These are phyloP conservation scores for Oidium heveae DNA, from an alignment of 2,329 filamentous ascomycete genomes.

Conservation along the genomic window DNA sequence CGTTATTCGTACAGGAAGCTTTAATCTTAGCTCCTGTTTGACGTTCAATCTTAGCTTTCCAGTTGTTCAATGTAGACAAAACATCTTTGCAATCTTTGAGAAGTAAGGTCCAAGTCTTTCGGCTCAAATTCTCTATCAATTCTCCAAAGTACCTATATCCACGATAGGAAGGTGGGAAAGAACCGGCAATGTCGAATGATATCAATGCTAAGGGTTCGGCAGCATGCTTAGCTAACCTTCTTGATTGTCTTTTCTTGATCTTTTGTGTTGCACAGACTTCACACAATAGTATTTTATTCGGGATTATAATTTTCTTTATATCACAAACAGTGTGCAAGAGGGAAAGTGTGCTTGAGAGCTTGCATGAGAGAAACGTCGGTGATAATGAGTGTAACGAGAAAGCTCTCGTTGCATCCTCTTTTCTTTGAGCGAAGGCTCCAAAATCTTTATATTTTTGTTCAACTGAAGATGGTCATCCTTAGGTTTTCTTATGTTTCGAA, in stretches of 20 bases:
- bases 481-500: not conserved
- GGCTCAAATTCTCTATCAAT: not conserved
- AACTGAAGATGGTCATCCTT: not conserved
- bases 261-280: not conserved
- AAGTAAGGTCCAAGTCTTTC: not conserved
- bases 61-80: not conserved
- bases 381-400: not conserved
- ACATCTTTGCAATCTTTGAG: not conserved
- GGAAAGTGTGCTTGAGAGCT: not conserved
- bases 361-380: not conserved
- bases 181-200: not conserved
- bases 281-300: not conserved
- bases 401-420: not conserved
- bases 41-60: not conserved
- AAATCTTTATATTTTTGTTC: not conserved
- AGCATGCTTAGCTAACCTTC: not conserved
- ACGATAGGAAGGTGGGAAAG: not conserved
- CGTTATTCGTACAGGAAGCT: not conserved
- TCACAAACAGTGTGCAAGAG: not conserved
- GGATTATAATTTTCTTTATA: conserved; percentile 1
- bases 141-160: not conserved
- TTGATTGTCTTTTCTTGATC: conserved; percentile 1
- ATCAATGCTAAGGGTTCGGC: not conserved
- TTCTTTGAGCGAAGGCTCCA: not conserved
- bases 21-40: not conserved